phyloP scores from a whole-genome alignment of 176 grass and related monocot genomes.

The Carex cristatella region DNA sequence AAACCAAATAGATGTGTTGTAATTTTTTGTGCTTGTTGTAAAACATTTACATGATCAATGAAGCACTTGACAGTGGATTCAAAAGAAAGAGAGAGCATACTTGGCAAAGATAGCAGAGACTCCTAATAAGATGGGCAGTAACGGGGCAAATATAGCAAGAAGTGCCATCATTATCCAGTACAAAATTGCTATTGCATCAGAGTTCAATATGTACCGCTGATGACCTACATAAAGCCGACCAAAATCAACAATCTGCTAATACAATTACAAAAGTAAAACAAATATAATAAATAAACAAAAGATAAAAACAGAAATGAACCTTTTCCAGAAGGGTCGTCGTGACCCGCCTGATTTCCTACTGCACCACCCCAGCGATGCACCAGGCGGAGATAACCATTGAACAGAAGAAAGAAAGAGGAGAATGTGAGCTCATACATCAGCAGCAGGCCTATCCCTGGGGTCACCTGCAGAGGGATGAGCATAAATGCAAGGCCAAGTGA shows the following conservation, averaged over 20 bases:
- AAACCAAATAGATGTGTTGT: too few relatives aligned
- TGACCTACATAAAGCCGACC: slow-evolving; percentile 43
- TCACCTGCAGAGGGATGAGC: slow-evolving; percentile 66
- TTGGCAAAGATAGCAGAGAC: slow-evolving; percentile 80
- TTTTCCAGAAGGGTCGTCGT: slow-evolving; percentile 52
- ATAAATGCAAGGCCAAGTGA: slow-evolving; percentile 66
- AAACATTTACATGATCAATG: too few relatives aligned
- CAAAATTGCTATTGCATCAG: slow-evolving; percentile 35
- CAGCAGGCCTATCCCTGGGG: slow-evolving; percentile 81
- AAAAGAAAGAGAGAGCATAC: slow-evolving; percentile 31
- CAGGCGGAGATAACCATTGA: slow-evolving; percentile 62
- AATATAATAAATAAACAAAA: background rate
- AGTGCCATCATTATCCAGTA: slow-evolving; percentile 70
- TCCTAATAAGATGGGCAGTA: slow-evolving; percentile 53
- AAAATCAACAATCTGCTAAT: slow-evolving; percentile 2
- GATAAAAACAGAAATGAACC: slow-evolving; percentile 42
- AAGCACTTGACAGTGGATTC: too few relatives aligned
- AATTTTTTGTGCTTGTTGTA: too few relatives aligned
- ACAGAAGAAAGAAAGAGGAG: slow-evolving; percentile 60
- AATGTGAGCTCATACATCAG: slow-evolving; percentile 78
- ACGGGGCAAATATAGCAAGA: slow-evolving; percentile 50
- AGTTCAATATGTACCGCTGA: slow-evolving; percentile 48
- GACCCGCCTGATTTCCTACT: slow-evolving; percentile 38
- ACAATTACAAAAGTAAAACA: background rate
- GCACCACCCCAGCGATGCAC: slow-evolving; percentile 58